Evolutionary conservation across 805 yeast species (phyloP).

Genomic region (Ogataea parapolymorpha): DNA sequence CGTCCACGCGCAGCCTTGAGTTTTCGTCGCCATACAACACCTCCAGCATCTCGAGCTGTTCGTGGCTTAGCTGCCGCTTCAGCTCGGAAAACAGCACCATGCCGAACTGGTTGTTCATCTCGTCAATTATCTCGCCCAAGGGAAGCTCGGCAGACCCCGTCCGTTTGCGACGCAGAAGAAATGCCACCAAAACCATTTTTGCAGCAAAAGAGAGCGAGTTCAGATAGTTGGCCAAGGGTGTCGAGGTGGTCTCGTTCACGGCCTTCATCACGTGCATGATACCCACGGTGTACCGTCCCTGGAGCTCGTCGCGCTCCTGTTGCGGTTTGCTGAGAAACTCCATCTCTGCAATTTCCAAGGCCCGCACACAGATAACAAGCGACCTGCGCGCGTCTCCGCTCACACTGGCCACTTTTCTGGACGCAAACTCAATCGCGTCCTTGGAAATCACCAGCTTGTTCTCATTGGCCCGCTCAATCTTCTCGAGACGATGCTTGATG

Average conservation of each 20-base stretch:
- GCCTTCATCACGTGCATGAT: conserved; percentile 78
- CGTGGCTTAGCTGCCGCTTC: conserved; percentile 21
- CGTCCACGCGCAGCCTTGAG: conserved; percentile 48
- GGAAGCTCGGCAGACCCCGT: conserved; percentile 68
- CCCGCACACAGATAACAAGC: conserved; percentile 79
- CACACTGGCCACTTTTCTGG: conserved; percentile 92
- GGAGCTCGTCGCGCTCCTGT: conserved; percentile 26
- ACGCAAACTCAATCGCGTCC: conserved; percentile 88
- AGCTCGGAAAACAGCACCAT: conserved; percentile 30
- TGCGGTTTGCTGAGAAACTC: conserved; percentile 42
- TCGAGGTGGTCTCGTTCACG: conserved; percentile 69
- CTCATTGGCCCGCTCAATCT: conserved; percentile 38
- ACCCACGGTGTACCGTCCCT: conserved; percentile 52
- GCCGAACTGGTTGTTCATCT: conserved; percentile 45
- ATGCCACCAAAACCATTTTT: conserved; percentile 69
- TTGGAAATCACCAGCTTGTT: conserved; percentile 47
- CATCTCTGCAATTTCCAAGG: conserved; percentile 80
- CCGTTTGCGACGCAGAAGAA: conserved; percentile 61
- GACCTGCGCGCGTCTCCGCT: conserved; percentile 98
- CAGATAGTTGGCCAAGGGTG: conserved; percentile 65
- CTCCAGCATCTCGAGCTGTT: conserved; percentile 22
- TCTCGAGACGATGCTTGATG: conserved; percentile 65
- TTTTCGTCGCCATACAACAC: conserved; percentile 25
- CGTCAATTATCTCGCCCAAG: conserved; percentile 77
- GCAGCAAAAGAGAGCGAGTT: conserved; percentile 60